Evolutionary conservation across 495 filamentous ascomycete species (phyloP).

Genomic region (Venustampulla echinocandica): DNA sequence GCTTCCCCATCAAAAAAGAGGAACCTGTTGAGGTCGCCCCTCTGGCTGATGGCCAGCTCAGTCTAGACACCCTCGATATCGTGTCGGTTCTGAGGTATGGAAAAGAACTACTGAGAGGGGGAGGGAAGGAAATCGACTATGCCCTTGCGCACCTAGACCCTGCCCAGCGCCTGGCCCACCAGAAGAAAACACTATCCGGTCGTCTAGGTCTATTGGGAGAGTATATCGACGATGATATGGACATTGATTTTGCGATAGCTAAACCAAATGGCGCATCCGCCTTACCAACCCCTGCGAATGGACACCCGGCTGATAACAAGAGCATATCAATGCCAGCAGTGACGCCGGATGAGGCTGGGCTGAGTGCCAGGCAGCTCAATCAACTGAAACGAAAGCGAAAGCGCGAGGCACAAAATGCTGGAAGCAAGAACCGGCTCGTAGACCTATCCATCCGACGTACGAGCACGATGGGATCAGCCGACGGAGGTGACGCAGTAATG

Average conservation of each 20-base stretch:
- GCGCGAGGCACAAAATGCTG: slow-evolving; percentile 68
- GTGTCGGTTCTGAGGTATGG: slow-evolving; percentile 71
- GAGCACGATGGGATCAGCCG: slow-evolving; percentile 53
- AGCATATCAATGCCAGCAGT: not conserved
- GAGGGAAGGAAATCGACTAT: slow-evolving; percentile 75
- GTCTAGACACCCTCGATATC: slow-evolving; percentile 68
- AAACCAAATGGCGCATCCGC: slow-evolving; percentile 21
- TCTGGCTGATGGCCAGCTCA: slow-evolving; percentile 36
- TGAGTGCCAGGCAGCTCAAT: slow-evolving; percentile 89
- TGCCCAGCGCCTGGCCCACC: slow-evolving; percentile 65
- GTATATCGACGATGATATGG: slow-evolving; percentile 53
- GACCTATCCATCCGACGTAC: slow-evolving; percentile 68
- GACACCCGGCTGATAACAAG: slow-evolving; percentile 14
- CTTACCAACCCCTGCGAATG: slow-evolving; percentile 24
- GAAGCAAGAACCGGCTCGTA: slow-evolving; percentile 79
- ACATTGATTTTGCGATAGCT: slow-evolving; percentile 45
- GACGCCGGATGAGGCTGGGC: slow-evolving; percentile 31
- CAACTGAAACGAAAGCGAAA: slow-evolving; percentile 88
- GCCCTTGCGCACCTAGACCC: slow-evolving; percentile 74
- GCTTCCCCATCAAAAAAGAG: slow-evolving; percentile 39
- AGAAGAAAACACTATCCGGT: slow-evolving; percentile 77
- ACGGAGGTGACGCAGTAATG: slow-evolving; percentile 40
- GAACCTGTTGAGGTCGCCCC: slow-evolving; percentile 23
- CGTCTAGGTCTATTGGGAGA: slow-evolving; percentile 78
- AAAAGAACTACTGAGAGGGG: slow-evolving; percentile 72